Conservation (phyloP, 257 asterid genomes). For the Datura wrightii region DNA sequence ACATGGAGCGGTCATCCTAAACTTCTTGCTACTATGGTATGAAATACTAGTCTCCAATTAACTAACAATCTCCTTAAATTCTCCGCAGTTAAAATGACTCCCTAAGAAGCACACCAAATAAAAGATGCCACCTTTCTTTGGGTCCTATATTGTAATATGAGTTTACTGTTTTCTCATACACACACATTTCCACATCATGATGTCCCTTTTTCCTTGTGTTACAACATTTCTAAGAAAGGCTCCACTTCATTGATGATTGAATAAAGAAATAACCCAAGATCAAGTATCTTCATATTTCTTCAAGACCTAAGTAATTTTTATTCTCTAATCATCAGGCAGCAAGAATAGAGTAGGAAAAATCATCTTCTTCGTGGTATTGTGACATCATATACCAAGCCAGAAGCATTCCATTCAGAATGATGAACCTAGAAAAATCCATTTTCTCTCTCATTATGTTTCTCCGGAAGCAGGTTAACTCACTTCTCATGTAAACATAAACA, state of each 20-base stretch:
- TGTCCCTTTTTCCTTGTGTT: not conserved
- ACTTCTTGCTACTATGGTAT: not conserved
- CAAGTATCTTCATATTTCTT: not conserved
- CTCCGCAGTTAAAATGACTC: not conserved
- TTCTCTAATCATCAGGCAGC: not conserved
- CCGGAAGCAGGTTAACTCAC: not conserved
- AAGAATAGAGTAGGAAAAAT: not conserved
- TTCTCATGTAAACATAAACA: too few relatives aligned
- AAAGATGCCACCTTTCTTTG: conserved; percentile 2
- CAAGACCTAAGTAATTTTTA: not conserved
- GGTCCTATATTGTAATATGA: not conserved
- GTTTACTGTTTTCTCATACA: not conserved
- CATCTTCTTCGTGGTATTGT: not conserved
- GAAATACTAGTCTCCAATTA: not conserved
- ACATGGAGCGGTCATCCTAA: not conserved
- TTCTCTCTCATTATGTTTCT: not conserved
- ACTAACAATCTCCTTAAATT: not conserved
- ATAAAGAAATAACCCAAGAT: not conserved
- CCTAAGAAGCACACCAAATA: not conserved
- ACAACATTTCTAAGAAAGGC: conserved; percentile 3
- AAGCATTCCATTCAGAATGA: not conserved
- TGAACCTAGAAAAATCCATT: not conserved
- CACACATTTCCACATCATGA: not conserved
- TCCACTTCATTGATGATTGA: not conserved
- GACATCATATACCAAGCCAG: not conserved